Evolutionary conservation across 164 flowering plant genomes (phyloP), one percentile per base, ranked within the genome.

Genomic region (Tetracentron sinense): DNA sequence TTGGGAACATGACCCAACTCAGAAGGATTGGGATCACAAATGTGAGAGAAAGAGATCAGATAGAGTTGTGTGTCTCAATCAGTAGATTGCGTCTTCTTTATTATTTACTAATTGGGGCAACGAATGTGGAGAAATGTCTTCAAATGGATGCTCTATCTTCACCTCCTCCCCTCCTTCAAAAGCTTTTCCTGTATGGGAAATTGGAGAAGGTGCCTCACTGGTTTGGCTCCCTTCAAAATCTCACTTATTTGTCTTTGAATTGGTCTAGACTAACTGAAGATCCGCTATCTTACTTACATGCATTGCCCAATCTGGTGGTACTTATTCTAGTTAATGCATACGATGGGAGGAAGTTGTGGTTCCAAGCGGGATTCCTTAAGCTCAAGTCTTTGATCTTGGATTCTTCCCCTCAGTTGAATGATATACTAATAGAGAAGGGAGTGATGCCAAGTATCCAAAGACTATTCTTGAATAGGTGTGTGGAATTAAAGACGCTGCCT

Each of bases 151-250:
- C 44, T 16, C 1, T 38, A 38, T 4, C 8, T 27, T 4, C 38
- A 55, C 48, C 33, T 25, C 62, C 62, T 15, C 62, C 62, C 19
- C 52, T 4, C 14, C 62, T 60, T 46, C 62, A 59, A n/a, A 60
- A 44, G 21, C 35, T 60, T 6, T 0, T 2, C 4, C 52, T 46
- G 4, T 1, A 6, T 19, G 53, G 62, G 14, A 20, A 27, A 23
- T 42, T 62, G 21, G 56, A 62, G 28, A 30, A 51, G 30, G 65
- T 51, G 31, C 65, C 56, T 31, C 20, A 2, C 15, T 47, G 63
- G 58, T 54, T 67, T 54, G 2, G 44, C 27, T 61, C 61, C 6
- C 60, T 68, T 10, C 16, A 14, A 4, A 68, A 62, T 47, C 27
- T 68, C 27, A 47, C 22, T 3, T 20, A 17, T 56, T n/a, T 55